Evolutionary conservation across 1,284 basidiomycete species (phyloP), one percentile per base, ranked within the genome.

Genomic region (Trametes pubescens): DNA sequence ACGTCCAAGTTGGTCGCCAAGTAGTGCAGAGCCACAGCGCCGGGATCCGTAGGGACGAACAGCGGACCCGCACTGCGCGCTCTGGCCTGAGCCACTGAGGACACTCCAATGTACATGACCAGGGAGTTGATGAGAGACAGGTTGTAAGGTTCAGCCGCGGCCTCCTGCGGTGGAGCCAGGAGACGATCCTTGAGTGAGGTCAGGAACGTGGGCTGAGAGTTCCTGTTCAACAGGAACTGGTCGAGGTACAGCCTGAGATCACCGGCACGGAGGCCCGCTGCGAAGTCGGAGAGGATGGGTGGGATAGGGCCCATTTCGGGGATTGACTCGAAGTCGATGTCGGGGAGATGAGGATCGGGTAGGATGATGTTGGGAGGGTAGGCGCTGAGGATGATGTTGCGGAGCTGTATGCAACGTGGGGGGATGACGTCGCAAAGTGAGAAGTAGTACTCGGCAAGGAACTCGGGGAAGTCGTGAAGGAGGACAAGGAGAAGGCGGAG

Each of bases 391-490:
- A 99, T 90, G 79, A 99, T 90, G 81, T 99, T 99, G 73, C 95
- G 93, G 64, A 99, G 86, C 80, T 99, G 98, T 66, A 97, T 91
- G 85, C 96, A 99, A 72, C 93, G 90, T 21, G 91, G 83, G 51
- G 98, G 98, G 68, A 99, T 93, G 65, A 88, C 90, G 69, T 99
- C 96, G 75, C 95, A 95, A 51, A 99, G 87, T 51, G 93, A 92
- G 82, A 98, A 96, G 79, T 98, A 97, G 77, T 98, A 96, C 80
- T 97, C 95, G 77, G 92, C 93, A 66, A 99, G 85, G 84, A 99
- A 99, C 70, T 99, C 96, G 54, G 98, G 97, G 85, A 98, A 99
- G 81, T 99, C 98, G 79, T 99, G 97, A 61, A 99, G 87, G 62
- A 99, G 89, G 63, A 99, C 95, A 55, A 99, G 86, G 57, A 99